phyloP scores from a whole-genome alignment of 1,284 basidiomycete genomes.

The Uromyces viciae-fabae region DNA sequence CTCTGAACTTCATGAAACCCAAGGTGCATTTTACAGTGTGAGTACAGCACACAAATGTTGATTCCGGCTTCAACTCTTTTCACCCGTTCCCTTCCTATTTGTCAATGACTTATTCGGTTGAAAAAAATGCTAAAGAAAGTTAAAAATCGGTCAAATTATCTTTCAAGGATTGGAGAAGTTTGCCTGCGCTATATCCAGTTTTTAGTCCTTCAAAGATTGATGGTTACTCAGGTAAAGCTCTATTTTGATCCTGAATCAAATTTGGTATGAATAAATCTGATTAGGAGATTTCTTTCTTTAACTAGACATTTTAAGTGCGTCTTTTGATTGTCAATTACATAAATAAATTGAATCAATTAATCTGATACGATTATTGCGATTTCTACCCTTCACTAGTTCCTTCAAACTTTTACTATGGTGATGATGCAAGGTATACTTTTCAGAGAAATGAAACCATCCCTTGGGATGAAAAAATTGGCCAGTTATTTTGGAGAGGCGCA shows the following conservation, averaged over 20 bases:
- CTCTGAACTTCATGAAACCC: constrained; percentile 39
- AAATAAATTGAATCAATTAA: too few relatives aligned
- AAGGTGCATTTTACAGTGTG: constrained; percentile 44
- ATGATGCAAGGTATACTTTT: constrained; percentile 43
- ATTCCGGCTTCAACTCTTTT: background rate
- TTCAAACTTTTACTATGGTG: constrained; percentile 44
- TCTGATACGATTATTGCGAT: too few relatives aligned
- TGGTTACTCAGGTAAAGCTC: constrained; percentile 35
- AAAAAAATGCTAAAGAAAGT: background rate
- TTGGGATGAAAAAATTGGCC: constrained; percentile 31
- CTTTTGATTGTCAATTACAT: background rate
- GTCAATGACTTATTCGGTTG: background rate
- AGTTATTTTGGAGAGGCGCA: constrained; percentile 42
- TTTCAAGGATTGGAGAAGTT: constrained; percentile 43
- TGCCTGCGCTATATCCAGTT: constrained; percentile 42
- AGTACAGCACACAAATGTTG: background rate
- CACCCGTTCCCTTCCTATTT: background rate
- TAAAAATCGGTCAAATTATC: background rate
- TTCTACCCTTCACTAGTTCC: constrained; percentile 9
- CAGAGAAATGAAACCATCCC: constrained; percentile 36
- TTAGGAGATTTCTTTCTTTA: background rate
- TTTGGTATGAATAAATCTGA: background rate
- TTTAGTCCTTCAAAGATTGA: constrained; percentile 45
- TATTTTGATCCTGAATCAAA: too few relatives aligned
- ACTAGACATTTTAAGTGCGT: constrained; percentile 42